Base-by-base conservation (phyloP, 1,284 basidiomycete genomes). In the Neotropicomus parvogracilis region DNA sequence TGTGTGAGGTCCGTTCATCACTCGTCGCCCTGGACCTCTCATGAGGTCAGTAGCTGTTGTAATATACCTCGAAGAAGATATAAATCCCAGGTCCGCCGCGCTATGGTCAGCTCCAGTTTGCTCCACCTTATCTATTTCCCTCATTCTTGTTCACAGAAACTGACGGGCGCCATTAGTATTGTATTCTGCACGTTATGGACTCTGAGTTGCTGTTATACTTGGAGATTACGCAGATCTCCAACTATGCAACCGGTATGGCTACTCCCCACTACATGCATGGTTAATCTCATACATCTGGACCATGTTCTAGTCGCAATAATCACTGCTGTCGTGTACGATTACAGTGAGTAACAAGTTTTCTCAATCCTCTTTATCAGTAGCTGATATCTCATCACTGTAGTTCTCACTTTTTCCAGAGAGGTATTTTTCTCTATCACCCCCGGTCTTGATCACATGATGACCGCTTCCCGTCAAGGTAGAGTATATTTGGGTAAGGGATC, bases 401-500 rank as follows among this genome's bases (percentile, higher is more conserved):
- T 37, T 28, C 27, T 48, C 16, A 48, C 46, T 11, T 47, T 48
- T 7, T 20, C 46, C 9, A 47, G 28, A 13, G 46, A 48, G 44
- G 43, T 47, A 48, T 28, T 9, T 11, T 14, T 17, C 6, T 9
- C n/a, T 11, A n/a, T n/a, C n/a, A n/a, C n/a, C n/a, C n/a, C 12
- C 14, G 24, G 4, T 17, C n/a, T 16, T 24, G 21, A 6, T 29
- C 4, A 19, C 11, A 2, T 14, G 13, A 5, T 47, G 3, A 46
- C n/a, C 4, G 21, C 4, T 19, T 6, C 24, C 24, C 8, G 5
- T 24, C 3, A 40, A 56, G 54, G 32, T 54, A 35, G 35, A 54
- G 1, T 46, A 47, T 16, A 7, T 47, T 4, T 47, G 46, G 46
- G 46, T 48, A 29, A 48, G 44, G 19, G 3, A 1, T 3, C 8